Conservation (phyloP, 2,329 filamentous ascomycete species). For the Zasmidium cellare region DNA sequence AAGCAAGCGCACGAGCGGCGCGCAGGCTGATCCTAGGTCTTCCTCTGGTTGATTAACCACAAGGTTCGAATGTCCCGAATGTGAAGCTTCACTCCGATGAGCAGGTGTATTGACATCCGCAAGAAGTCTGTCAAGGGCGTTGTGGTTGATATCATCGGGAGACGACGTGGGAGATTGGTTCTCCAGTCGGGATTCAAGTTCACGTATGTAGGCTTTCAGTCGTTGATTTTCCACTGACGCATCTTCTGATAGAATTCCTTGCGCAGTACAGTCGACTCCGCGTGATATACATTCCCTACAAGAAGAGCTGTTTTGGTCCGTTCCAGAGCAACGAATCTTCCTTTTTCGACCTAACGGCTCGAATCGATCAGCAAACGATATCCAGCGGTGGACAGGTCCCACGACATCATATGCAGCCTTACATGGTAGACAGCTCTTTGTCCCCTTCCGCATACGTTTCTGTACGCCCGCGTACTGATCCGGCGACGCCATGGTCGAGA, state of each 20-base stretch:
- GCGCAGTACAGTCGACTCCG: constrained; percentile 8
- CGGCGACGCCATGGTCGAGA: neutral
- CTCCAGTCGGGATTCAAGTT: constrained; percentile 7
- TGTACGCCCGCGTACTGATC: neutral
- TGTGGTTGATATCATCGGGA: neutral
- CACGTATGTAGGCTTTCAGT: constrained; percentile 4
- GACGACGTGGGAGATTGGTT: neutral
- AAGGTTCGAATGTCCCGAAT: neutral
- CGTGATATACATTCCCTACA: constrained; percentile 15
- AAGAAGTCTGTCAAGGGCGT: neutral
- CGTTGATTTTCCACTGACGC: neutral
- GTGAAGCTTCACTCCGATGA: neutral
- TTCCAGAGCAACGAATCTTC: constrained; percentile 14
- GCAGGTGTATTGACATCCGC: neutral
- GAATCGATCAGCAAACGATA: neutral
- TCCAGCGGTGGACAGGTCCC: too few relatives aligned
- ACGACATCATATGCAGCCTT: too few relatives aligned
- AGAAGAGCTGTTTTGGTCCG: neutral
- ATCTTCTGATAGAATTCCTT: constrained; percentile 7
- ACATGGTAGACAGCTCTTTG: constrained; percentile 15
- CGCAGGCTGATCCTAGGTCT: neutral
- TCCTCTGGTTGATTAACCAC: neutral
- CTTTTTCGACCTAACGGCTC: constrained; percentile 13
- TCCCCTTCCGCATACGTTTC: constrained; percentile 17
- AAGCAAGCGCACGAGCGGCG: neutral